phyloP scores from a whole-genome alignment of 257 asterid species.

The Solanum pimpinellifolium region DNA sequence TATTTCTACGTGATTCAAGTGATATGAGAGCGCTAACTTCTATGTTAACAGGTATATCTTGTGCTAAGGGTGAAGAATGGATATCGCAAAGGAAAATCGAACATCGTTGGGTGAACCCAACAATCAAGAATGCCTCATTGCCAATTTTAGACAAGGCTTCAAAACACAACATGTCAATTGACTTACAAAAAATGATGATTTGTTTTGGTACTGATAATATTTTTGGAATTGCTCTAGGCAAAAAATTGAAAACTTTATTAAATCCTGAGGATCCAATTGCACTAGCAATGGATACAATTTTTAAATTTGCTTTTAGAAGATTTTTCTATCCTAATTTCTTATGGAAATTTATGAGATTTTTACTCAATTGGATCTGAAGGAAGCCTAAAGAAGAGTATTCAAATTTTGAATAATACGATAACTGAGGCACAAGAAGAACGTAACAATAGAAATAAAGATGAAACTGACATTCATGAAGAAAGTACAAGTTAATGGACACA shows the following conservation, averaged over 20 bases:
- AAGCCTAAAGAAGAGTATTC: too few relatives aligned
- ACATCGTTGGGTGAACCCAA: not conserved
- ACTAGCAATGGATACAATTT: not conserved
- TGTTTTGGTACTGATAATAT: not conserved
- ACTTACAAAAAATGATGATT: not conserved
- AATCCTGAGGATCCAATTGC: not conserved
- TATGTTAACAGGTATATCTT: not conserved
- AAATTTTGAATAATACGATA: too few relatives aligned
- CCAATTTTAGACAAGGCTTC: not conserved
- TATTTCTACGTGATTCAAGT: not conserved
- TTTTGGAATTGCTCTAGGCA: not conserved
- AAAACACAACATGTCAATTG: not conserved
- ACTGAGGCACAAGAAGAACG: too few relatives aligned
- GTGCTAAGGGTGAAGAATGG: not conserved
- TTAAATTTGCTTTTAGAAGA: not conserved
- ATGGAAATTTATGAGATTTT: not conserved
- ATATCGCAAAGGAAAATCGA: not conserved
- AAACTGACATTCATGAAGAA: too few relatives aligned
- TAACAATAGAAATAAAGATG: too few relatives aligned
- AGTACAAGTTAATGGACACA: too few relatives aligned
- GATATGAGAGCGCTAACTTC: not conserved
- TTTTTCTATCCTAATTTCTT: not conserved
- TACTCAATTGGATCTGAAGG: too few relatives aligned
- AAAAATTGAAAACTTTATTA: not conserved
- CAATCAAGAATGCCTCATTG: not conserved